Base-by-base conservation (phyloP, 306 rosid species). In the Trifolium repens region DNA sequence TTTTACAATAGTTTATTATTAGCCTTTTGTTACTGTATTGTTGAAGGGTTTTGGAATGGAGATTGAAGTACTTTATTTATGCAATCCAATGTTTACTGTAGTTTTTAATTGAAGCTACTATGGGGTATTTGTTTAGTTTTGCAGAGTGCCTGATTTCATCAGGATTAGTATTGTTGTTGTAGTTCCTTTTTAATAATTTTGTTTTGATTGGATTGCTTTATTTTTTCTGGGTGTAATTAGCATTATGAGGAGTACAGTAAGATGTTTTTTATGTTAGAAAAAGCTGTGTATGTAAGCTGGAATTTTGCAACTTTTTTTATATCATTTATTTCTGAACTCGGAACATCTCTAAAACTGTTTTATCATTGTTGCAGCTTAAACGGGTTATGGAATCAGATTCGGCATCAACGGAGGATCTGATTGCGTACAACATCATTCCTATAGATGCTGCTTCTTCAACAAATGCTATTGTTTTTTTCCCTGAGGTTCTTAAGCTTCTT, bases 341-440 rank as follows among this genome's bases (percentile, higher is more conserved):
- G 52, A 9, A 58, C 47, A 43, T 77, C 30, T 22, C 73, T 77
- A 75, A 24, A 24, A 52, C 67, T 78, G 43, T 54, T 81, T 71
- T 27, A 54, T 74, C 67, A 63, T 59, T 68, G 79, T 78, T 80
- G 80, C 93, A 94, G 98, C 85, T 94, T 72, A 91, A 86, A 83
- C 85, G 80, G 72, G 76, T 90, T 59, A 90, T 91, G 87, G 97
- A 91, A 64, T 86, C 89, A 47, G 98, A 94, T 85, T 90, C 98
- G 30, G 89, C 96, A 68, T 90, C 89, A 90, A 87, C 93, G 4
- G 98, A 91, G 65, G 96, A 91, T 82, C 79, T 94, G 67, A 86
- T 94, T 78, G 91, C 97, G 16, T 94, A 90, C 82, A 94, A 94
- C 79, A 94, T 94, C 60, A 94, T 94, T 60, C 98, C 98, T 13